phyloP scores from a whole-genome alignment of 805 yeast genomes.

The Ogataea methylovora region DNA sequence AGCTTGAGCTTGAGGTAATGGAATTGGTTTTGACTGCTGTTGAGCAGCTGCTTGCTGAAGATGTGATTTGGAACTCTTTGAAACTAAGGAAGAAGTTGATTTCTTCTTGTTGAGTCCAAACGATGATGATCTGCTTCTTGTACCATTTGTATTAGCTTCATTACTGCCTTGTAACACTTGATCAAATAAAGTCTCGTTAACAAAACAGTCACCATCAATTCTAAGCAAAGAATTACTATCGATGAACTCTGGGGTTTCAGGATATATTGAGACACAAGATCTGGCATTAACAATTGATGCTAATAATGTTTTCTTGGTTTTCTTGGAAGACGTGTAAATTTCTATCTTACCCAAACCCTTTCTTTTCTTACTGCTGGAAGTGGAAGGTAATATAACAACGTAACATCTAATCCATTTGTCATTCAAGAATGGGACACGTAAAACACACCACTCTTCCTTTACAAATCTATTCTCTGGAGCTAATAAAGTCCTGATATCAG shows the following conservation, averaged over 20 bases:
- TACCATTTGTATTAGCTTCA: conserved; percentile 14
- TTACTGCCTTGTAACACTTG: conserved; percentile 11
- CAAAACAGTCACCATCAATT: conserved; percentile 71
- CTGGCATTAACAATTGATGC: conserved; percentile 38
- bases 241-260: conserved; percentile 48
- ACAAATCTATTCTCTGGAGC: conserved; percentile 39
- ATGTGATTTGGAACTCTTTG: conserved; percentile 8
- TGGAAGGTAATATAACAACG: conserved; percentile 43
- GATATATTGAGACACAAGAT: conserved; percentile 49
- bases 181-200: conserved; percentile 29
- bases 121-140: conserved; percentile 21
- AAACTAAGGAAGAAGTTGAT: conserved; percentile 20
- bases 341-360: conserved; percentile 46
- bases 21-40: not conserved
- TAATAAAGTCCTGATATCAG: conserved; percentile 52
- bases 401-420: conserved; percentile 53
- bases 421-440: conserved; percentile 45
- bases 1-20: not conserved
- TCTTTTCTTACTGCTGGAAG: conserved; percentile 10
- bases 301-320: conserved; percentile 42
- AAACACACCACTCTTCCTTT: conserved; percentile 54
- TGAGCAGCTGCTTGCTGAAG: conserved; percentile 4
- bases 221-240: conserved; percentile 51
- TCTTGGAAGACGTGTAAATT: conserved; percentile 42
- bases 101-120: conserved; percentile 17